Evolutionary conservation across 176 grass and related monocot genomes (phyloP).

Genomic region (Cenchrus fungigraminus): DNA sequence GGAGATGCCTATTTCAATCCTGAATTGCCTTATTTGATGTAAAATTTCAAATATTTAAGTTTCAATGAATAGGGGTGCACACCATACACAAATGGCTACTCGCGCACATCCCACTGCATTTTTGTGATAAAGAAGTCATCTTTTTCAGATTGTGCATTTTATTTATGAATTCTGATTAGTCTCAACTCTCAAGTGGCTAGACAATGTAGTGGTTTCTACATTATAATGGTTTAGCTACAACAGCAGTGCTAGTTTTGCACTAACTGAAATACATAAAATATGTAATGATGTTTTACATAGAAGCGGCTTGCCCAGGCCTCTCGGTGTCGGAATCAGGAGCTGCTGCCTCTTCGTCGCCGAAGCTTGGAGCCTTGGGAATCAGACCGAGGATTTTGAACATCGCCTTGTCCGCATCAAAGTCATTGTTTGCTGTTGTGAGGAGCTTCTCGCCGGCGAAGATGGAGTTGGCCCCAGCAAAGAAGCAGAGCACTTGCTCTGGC

Average conservation of each 20-base stretch:
- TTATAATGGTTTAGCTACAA: constrained; percentile 11
- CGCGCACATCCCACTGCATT: no score
- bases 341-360: constrained; percentile 28
- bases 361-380: constrained; percentile 79
- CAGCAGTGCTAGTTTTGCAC: constrained; percentile 40
- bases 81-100: no score
- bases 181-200: constrained; percentile 4
- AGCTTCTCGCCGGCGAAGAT: constrained; percentile 89
- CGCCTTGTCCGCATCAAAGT: constrained; percentile 77
- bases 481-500: constrained; percentile 91
- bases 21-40: no score
- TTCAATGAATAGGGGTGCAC: no score
- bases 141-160: neutral
- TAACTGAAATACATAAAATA: neutral
- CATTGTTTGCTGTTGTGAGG: constrained; percentile 77
- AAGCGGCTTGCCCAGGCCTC: constrained; percentile 52
- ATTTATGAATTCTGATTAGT: neutral
- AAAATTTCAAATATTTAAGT: no score
- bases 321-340: constrained; percentile 12
- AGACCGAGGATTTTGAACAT: constrained; percentile 98
- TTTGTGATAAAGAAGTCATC: no score
- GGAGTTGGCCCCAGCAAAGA: constrained; percentile 92
- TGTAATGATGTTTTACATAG: constrained; percentile 41
- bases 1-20: no score
- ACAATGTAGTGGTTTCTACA: constrained; percentile 39